Evolutionary conservation across 2,329 filamentous ascomycete species (phyloP), one percentile per base, ranked within the genome.

Genomic region (Pseudocercospora fuligena): DNA sequence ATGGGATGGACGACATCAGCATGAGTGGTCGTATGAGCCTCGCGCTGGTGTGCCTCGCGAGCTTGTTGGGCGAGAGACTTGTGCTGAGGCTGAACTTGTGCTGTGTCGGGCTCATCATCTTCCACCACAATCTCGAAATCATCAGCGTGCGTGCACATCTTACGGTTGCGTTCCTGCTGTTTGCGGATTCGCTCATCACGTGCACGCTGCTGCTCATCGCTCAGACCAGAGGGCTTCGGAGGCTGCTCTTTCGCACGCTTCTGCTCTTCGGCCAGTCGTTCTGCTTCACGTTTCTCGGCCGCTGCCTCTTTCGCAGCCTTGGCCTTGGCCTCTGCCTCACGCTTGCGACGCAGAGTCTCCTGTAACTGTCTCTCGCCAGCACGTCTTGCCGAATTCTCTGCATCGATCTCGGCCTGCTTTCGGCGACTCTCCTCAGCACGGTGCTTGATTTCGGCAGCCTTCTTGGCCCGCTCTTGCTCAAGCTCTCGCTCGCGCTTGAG

Each of bases 121-220:
- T 62, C 60, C 67, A 63, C 56, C 1, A 43, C 61, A 19, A 19
- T 36, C 5, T 59, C 21, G n/a, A 31, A 27, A 53, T 62, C 66
- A 3, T 43, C n/a, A 12, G 63, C 54, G 25, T 67, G 57, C 11
- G 64, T 51, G 12, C 56, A 54, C 12, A 58, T 49, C n/a, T 49
- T 58, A 5, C 51, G 29, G 53, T 71, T 70, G 11, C 67, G 67
- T 43, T 71, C 67, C 40, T 62, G 43, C 19, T 69, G 58, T 9
- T 57, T 31, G 2, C 61, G 64, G 12, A 66, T 66, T 2, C 69
- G 69, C 23, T 69, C 56, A 12, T 71, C 57, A 31, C 59, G 60
- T 0, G 53, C 16, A 1, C 54, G 27, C 11, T 40, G 51, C 27
- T 61, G 53, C 14, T 64, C 40, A 4, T 64, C 61, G 33, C 61